These are phyloP conservation scores for Gentiana straminea DNA, from an alignment of 257 asterid species.

Conservation along the genomic window DNA sequence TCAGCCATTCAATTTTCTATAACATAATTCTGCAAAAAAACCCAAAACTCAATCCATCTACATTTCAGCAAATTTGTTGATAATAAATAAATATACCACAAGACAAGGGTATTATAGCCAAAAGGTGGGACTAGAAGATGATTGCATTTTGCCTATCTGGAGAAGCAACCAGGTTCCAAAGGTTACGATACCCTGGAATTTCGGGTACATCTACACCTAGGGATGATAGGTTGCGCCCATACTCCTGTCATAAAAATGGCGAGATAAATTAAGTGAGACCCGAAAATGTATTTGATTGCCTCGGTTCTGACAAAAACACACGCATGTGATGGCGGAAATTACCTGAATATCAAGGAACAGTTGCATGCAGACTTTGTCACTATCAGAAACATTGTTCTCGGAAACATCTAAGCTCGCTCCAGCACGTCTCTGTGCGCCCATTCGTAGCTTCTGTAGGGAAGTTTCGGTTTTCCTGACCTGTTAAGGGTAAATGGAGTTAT, in stretches of 20 bases:
- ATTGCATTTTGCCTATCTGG: conserved; percentile 52
- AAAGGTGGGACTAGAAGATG: conserved; percentile 26
- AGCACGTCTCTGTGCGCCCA: conserved; percentile 87
- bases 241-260: conserved; percentile 42
- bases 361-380: conserved; percentile 94
- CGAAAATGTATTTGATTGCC: not conserved
- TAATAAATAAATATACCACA: no score
- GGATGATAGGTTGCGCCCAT: conserved; percentile 65
- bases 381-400: conserved; percentile 72
- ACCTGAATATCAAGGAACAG: conserved; percentile 95
- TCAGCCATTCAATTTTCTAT: no score
- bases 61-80: no score
- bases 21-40: no score
- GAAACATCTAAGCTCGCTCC: conserved; percentile 95
- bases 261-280: not conserved
- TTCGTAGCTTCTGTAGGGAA: conserved; percentile 89
- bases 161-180: conserved; percentile 93
- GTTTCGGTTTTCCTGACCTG: conserved; percentile 92
- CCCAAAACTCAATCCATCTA: no score
- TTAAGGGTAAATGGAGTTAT: conserved; percentile 11
- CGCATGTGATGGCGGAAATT: not conserved
- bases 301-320: not conserved
- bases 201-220: conserved; percentile 72
- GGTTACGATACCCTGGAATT: conserved; percentile 57
- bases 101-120: not conserved